Base-by-base conservation (phyloP, 208 protist species). In the Acanthamoeba sp. region DNA sequence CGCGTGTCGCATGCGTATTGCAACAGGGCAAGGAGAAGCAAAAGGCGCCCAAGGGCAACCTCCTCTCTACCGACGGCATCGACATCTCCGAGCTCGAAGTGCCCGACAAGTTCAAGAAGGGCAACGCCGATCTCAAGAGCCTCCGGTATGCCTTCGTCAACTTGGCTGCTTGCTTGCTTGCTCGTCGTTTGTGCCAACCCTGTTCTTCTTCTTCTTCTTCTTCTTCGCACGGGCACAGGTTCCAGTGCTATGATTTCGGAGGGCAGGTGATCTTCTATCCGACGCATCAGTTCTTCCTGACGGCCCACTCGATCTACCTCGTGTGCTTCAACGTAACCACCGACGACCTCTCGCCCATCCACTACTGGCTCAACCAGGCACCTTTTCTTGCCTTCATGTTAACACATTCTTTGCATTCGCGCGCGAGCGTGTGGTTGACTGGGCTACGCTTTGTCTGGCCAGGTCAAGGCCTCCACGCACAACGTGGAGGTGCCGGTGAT, bases 301-400 rank as follows among this genome's bases (percentile, higher is more conserved):
- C 57, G 38, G 62, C 87, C 7, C 87, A 92, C 48, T 92, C 87
- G 18, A 92, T 92, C 69, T 93, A 93, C 45, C 48, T 93, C 45
- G 84, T 96, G 0, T 76, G 85, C 9, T 96, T 96, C 42, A 94
- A 95, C 16, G 32, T 95, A 0, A 93, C 69, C 12, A 80, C 78
- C 62, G 57, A 88, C 16, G 94, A 96, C 50, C 93, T 80, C 80
- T 66, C 55, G n/a, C 80, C 80, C 20, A 78, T 94, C 27, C 89
- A 96, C 55, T 96, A 96, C 76, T 96, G 95, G 95, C 88, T 96
- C 16, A 48, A 93, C 59, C 95, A 96, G 38, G 91, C 9, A 45
- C 69, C 69, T 9, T 12, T 24, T n/a, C n/a, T n/a, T n/a, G n/a
- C n/a, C n/a, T n/a, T n/a, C n/a, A n/a, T n/a, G n/a, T n/a, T n/a